Base-by-base conservation (phyloP, 176 grass and related monocot species). In the Zoysia pacifica region DNA sequence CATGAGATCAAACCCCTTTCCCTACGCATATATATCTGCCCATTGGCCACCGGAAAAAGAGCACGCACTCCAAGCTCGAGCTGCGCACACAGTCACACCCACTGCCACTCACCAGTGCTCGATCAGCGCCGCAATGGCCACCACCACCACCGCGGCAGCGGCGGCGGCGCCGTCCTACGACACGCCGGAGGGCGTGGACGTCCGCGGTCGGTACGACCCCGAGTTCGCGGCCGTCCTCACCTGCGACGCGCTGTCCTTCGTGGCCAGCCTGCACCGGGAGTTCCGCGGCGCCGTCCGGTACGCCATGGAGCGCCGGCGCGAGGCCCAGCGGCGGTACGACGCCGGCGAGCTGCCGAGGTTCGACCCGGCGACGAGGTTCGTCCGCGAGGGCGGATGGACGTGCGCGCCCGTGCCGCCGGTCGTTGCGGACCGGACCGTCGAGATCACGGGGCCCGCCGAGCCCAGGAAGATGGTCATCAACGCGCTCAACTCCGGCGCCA, bases 391-490 rank as follows among this genome's bases (percentile, higher is more conserved):
- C 0, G 78, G 20, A 18, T 97, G 95, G 92, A 4, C 45, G 67
- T 97, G 91, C 73, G 87, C 90, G 12, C 56, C 90, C 7, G 56
- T 86, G 73, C 95, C 95, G 20, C 86, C 86, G n/a, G 92, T 81
- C 11, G 43, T 97, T 62, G 90, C 87, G 0, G 87, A 94, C 84
- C 86, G 95, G 8, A 92, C 92, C 54, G 92, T 97, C 0, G 95
- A 94, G 91, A 97, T 97, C 87, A 97, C 95, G 8, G 92, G 95
- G 5, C 95, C 95, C 10, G 87, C 83, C 35, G 90, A 92, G 80
- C 86, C 86, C 0, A 53, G 92, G 78, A 97, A 94, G 87, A 97
- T 94, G 91, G 85, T 97, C 77, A 97, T 97, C 83, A 97, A 97
- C 80, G 91, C 95, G 12, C 91, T 97, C 77, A 97, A 97, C 84